Evolutionary conservation across 2,329 filamentous ascomycete genomes (phyloP), one percentile per base, ranked within the genome.

Genomic region (Paecilomyces formosus): DNA sequence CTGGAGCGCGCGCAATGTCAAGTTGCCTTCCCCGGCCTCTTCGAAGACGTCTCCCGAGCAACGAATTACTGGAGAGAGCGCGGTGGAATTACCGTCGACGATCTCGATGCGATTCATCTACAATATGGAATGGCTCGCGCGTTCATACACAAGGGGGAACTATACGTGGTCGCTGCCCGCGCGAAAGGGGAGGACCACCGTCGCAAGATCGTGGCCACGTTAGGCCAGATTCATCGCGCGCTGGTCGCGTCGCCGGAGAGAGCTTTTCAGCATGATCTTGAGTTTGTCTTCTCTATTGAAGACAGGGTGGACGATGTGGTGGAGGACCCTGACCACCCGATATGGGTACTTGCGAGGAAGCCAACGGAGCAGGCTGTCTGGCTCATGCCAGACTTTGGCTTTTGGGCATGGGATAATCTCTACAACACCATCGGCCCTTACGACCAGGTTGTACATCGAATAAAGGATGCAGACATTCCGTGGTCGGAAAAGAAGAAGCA

Each of bases 311-410:
- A 79, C 39, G 79, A 81, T 61, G 70, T 74, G 7, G 69, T 69
- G 4, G 70, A 45, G 15, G 8, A 67, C 31, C 52, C 64, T 0
- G 66, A 69, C 12, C 63, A 70, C 45, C 70, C 78, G 15, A 58
- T 80, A 3, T 78, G 79, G 79, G 74, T 73, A 11, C 77, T 77
- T 60, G 72, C 75, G 1, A 68, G 69, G n/a, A 70, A 65, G 22
- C 64, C 71, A 0, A 70, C 71, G 12, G 75, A 79, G 56, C 68
- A 74, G 51, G 70, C 76, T 1, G 72, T 75, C 39, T 82, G 79
- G 79, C 67, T 82, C 15, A 81, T 81, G 63, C 79, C 80, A 0
- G 79, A 82, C 61, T 81, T 81, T 65, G 79, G 78, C 53, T 81
- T 77, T 66, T 82, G 78, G 77, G 73, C 74, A 3, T 81, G 78